Evolutionary conservation across 2,329 filamentous ascomycete genomes (phyloP).

Genomic region (Aspergillus tubingensis): DNA sequence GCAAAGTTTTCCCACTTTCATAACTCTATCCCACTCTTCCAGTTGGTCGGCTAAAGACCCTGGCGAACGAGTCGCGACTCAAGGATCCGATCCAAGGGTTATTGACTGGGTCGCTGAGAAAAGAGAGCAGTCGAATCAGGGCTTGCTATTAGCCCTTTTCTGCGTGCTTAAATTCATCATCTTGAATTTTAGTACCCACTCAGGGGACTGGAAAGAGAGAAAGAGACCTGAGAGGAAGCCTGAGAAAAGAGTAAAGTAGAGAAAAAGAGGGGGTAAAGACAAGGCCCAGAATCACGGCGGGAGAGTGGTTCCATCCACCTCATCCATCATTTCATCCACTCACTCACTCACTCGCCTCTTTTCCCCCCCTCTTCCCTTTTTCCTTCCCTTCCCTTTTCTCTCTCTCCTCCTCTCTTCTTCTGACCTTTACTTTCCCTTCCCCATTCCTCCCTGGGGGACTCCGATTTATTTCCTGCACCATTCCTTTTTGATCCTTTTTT

Average conservation of each 20-base stretch:
- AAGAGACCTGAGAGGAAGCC: background rate
- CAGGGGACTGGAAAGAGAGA: background rate
- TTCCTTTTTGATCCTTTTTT: constrained; percentile 24
- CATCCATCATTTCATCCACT: background rate
- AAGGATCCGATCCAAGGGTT: background rate
- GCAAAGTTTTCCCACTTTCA: background rate
- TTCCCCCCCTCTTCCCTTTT: constrained; percentile 14
- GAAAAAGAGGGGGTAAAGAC: background rate
- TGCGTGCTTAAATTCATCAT: too few species aligned
- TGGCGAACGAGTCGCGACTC: background rate
- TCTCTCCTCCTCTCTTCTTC: constrained; percentile 11
- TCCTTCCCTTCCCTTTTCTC: constrained; percentile 13
- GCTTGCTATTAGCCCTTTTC: background rate
- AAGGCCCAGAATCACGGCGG: background rate
- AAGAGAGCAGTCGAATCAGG: too few species aligned
- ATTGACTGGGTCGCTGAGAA: background rate
- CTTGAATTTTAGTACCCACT: background rate
- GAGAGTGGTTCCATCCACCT: constrained; percentile 6
- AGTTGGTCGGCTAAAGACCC: background rate
- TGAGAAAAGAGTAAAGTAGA: background rate
- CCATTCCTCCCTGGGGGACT: constrained; percentile 18
- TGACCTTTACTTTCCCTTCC: constrained; percentile 23
- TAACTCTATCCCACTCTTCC: background rate
- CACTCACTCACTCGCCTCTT: background rate
- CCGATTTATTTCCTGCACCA: constrained; percentile 24